Conservation (phyloP, 192 early-diverging fungal genomes). For the Cladochytrium replicatum region DNA sequence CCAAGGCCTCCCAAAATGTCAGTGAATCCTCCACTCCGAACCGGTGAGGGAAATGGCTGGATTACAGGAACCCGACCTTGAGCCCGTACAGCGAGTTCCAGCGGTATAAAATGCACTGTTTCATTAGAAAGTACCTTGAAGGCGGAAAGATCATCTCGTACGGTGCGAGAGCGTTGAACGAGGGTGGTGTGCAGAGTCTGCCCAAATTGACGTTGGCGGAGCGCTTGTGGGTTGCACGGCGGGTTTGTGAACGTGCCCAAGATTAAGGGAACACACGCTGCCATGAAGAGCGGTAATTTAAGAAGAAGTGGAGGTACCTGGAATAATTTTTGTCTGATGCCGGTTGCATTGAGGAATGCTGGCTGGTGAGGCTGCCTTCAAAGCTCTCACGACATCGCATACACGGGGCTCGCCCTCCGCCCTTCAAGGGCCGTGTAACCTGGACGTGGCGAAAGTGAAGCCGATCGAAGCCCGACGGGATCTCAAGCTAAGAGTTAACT, state of each 20-base stretch:
- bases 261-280: conserved; percentile 98
- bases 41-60: too few species aligned
- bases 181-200: conserved; percentile 92
- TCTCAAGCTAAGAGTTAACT: conserved; percentile 86
- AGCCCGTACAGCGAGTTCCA: conserved; percentile 97
- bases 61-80: conserved; percentile 92
- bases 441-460: conserved; percentile 68
- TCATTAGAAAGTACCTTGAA: conserved; percentile 68
- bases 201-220: conserved; percentile 90
- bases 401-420: conserved; percentile 77
- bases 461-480: conserved; percentile 95
- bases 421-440: conserved; percentile 83
- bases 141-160: conserved; percentile 86
- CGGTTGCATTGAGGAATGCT: conserved; percentile 50
- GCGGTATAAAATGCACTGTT: conserved; percentile 89
- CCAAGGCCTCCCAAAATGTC: too few species aligned
- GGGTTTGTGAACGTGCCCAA: conserved; percentile 96
- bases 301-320: too few species aligned
- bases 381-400: conserved; percentile 66
- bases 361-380: conserved; percentile 84
- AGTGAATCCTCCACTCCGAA: too few species aligned
- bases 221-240: conserved; percentile 93
- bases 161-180: conserved; percentile 93
- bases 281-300: conserved; percentile 95
- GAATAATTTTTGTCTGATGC: conserved; percentile 6